Evolutionary conservation across 192 early-diverging fungal genomes (phyloP).

Genomic region (Geranomyces variabilis): DNA sequence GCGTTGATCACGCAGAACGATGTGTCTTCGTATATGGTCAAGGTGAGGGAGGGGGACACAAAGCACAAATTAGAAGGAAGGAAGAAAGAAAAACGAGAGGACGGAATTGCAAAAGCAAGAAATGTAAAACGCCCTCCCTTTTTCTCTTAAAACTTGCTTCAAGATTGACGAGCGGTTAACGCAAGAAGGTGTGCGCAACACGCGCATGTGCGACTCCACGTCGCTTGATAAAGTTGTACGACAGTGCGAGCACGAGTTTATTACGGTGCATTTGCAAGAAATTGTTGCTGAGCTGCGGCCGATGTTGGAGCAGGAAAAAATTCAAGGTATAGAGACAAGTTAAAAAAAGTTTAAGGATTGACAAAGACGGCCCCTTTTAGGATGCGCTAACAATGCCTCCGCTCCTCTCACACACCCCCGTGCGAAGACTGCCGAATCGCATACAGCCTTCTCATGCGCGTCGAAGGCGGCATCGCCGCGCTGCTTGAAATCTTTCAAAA

Average conservation of each 20-base stretch:
- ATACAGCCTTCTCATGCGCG: slow-evolving; percentile 66
- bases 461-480: slow-evolving; percentile 63
- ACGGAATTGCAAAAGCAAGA: no score
- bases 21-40: slow-evolving; percentile 75
- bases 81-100: background rate
- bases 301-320: slow-evolving; percentile 65
- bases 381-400: no score
- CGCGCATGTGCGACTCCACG: slow-evolving; percentile 65
- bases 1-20: slow-evolving; percentile 53
- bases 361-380: background rate
- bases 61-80: background rate
- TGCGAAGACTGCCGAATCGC: slow-evolving; percentile 69
- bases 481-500: slow-evolving; percentile 67
- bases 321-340: background rate
- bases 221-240: slow-evolving; percentile 63
- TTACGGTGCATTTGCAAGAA: slow-evolving; percentile 62
- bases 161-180: slow-evolving; percentile 54
- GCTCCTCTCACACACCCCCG: no score
- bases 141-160: background rate
- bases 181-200: slow-evolving; percentile 66
- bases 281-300: slow-evolving; percentile 71
- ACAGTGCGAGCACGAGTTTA: slow-evolving; percentile 67
- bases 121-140: no score
- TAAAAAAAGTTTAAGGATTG: slow-evolving; percentile 62
- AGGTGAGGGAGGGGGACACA: slow-evolving; percentile 33